Percentiles rank a stretch among this genome's conserved stretches.
These are phyloP conservation scores for Penicillium pulvis DNA, from an alignment of 495 filamentous ascomycete genomes.

Conservation along the genomic window DNA sequence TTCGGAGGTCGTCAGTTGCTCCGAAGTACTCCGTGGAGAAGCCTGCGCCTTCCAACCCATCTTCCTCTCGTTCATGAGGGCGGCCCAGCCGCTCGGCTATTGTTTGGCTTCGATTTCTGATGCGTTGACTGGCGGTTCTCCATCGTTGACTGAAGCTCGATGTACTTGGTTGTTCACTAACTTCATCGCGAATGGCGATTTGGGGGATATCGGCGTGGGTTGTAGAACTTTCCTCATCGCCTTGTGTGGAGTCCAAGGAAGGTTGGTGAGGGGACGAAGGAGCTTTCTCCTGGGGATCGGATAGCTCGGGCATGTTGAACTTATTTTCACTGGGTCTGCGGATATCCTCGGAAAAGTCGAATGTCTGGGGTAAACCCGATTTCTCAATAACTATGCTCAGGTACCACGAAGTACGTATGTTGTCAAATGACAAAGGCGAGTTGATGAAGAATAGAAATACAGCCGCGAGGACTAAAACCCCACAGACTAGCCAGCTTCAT, in stretches of 20 bases:
- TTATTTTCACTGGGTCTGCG: neutral
- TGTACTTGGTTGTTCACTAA: constrained; percentile 17
- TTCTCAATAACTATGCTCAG: neutral
- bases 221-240: constrained; percentile 4
- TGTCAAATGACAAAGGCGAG: neutral
- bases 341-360: neutral
- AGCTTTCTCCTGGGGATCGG: constrained; percentile 20
- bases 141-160: constrained; percentile 19
- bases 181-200: constrained; percentile 6
- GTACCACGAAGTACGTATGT: neutral
- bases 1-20: constrained; percentile 31
- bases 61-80: constrained; percentile 29
- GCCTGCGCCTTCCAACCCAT: constrained; percentile 28
- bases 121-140: constrained; percentile 27
- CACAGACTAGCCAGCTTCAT: constrained; percentile 24
- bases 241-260: constrained; percentile 10
- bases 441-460: neutral
- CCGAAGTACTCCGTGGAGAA: constrained; percentile 31
- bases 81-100: constrained; percentile 30
- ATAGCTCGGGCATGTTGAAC: constrained; percentile 12
- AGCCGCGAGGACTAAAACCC: constrained; percentile 9
- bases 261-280: constrained; percentile 12
- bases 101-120: constrained; percentile 22
- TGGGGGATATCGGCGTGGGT: constrained; percentile 3
- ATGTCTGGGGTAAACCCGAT: neutral